These are phyloP conservation scores for Capsella bursapastoris DNA, from an alignment of 345 rosid genomes.

Conservation along the genomic window DNA sequence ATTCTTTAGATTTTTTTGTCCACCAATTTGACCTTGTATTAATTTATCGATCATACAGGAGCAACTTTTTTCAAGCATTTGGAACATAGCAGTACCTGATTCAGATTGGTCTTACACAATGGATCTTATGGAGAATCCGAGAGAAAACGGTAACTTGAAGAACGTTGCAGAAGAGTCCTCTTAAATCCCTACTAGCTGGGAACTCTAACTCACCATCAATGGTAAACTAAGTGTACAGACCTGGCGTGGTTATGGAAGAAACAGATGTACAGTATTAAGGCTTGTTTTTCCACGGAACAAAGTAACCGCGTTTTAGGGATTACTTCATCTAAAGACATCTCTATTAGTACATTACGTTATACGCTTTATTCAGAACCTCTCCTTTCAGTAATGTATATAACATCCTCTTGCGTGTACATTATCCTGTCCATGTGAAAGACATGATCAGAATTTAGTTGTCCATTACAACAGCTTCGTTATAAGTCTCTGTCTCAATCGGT, in stretches of 20 bases:
- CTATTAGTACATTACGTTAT: slow-evolving; percentile 34
- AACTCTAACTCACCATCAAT: slow-evolving; percentile 54
- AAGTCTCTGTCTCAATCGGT: slow-evolving; percentile 32
- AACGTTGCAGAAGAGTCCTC: slow-evolving; percentile 38
- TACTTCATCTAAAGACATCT: slow-evolving; percentile 41
- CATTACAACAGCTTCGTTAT: slow-evolving; percentile 33
- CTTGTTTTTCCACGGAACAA: slow-evolving; percentile 43
- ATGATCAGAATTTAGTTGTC: slow-evolving; percentile 44
- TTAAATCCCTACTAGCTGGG: slow-evolving; percentile 39
- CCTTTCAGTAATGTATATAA: slow-evolving; percentile 30
- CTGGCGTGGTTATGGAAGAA: slow-evolving; percentile 46
- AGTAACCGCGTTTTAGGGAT: slow-evolving; percentile 61
- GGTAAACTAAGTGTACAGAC: slow-evolving; percentile 59
- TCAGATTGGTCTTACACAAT: slow-evolving; percentile 79
- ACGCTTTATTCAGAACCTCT: not conserved
- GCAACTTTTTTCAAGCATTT: slow-evolving; percentile 61
- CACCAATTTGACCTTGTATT: not conserved
- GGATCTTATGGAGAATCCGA: slow-evolving; percentile 61
- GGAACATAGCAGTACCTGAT: slow-evolving; percentile 69
- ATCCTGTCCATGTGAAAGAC: slow-evolving; percentile 49
- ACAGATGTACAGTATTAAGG: slow-evolving; percentile 36
- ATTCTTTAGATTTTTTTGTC: not conserved
- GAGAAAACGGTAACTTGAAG: slow-evolving; percentile 47
- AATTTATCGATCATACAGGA: slow-evolving; percentile 55
- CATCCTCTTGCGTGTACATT: slow-evolving; percentile 46